Conservation (phyloP, 495 filamentous ascomycete species). For the Cetradonia linearis region DNA sequence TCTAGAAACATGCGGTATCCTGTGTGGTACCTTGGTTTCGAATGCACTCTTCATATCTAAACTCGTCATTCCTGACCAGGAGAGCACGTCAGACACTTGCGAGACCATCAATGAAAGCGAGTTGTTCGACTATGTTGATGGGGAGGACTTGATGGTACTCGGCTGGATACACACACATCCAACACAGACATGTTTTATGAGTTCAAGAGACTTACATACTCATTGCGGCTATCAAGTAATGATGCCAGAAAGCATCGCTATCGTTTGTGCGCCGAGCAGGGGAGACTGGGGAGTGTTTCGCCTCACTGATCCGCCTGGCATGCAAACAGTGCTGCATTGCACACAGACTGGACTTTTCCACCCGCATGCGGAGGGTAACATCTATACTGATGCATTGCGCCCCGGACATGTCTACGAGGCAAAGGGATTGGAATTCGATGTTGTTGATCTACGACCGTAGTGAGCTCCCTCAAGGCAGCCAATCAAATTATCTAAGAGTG, state of each 20-base stretch:
- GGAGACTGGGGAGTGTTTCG: conserved; percentile 82
- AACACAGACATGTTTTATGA: conserved; percentile 96
- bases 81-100: conserved; percentile 81
- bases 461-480: background rate
- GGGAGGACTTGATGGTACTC: conserved; percentile 74
- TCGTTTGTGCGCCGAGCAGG: conserved; percentile 84
- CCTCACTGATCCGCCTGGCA: conserved; percentile 82
- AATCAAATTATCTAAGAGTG: background rate
- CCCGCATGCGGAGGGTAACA: conserved; percentile 56
- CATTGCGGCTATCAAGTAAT: conserved; percentile 88
- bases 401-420: conserved; percentile 82
- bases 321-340: conserved; percentile 69
- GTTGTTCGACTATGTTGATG: conserved; percentile 78
- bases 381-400: conserved; percentile 75
- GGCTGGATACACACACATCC: conserved; percentile 99
- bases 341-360: conserved; percentile 71
- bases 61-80: conserved; percentile 85
- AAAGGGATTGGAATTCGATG: conserved; percentile 60
- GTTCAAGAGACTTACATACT: conserved; percentile 84
- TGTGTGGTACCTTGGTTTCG: conserved; percentile 81
- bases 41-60: conserved; percentile 86
- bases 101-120: conserved; percentile 77
- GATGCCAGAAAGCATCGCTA: conserved; percentile 90
- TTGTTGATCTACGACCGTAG: conserved; percentile 61
- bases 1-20: conserved; percentile 87